Conservation (phyloP, 192 early-diverging fungal genomes). For the Podila minutissima region DNA sequence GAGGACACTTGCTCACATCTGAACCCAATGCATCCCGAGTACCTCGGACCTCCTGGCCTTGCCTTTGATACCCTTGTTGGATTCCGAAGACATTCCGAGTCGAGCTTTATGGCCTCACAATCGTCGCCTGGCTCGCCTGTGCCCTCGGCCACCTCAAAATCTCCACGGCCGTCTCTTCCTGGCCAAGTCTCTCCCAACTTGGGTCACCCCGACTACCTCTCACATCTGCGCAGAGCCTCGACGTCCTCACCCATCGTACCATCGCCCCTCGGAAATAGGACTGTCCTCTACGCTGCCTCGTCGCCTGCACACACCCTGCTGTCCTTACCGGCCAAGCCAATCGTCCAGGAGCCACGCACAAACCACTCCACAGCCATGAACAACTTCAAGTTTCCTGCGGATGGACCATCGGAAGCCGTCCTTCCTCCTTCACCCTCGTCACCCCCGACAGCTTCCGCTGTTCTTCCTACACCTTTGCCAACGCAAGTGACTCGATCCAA, state of each 20-base stretch:
- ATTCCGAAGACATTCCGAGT: constrained; percentile 16
- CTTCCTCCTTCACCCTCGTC: constrained; percentile 14
- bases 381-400: constrained; percentile 42
- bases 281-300: constrained; percentile 31
- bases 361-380: constrained; percentile 29
- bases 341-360: background rate
- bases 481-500: constrained; percentile 21
- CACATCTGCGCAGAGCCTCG: constrained; percentile 26
- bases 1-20: constrained; percentile 47
- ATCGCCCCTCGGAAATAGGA: constrained; percentile 19
- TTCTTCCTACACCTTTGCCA: background rate
- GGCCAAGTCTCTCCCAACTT: background rate
- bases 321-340: constrained; percentile 19
- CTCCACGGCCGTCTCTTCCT: background rate
- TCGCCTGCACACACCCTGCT: constrained; percentile 27
- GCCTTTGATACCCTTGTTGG: background rate
- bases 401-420: background rate
- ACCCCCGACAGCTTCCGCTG: background rate
- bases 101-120: background rate
- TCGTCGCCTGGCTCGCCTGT: background rate
- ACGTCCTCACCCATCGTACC: constrained; percentile 30
- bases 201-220: background rate
- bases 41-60: background rate
- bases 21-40: background rate
- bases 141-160: background rate